These are phyloP conservation scores for Alternaria hordeiaustralica DNA, from an alignment of 2,329 filamentous ascomycete genomes.

Conservation along the genomic window DNA sequence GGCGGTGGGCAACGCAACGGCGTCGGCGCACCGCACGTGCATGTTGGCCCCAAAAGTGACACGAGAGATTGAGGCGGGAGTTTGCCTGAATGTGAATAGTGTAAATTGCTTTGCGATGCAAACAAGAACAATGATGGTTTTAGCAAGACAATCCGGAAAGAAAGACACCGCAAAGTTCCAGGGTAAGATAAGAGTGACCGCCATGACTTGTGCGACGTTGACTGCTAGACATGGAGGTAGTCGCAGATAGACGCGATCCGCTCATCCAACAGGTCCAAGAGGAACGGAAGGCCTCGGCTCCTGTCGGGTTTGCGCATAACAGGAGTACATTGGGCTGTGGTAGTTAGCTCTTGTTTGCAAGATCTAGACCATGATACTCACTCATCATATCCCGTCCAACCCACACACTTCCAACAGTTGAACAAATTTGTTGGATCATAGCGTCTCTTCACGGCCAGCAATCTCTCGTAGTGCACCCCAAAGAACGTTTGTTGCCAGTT, in stretches of 20 bases:
- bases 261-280: constrained; percentile 20
- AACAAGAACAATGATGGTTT: background rate
- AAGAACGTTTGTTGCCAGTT: constrained; percentile 47
- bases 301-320: constrained; percentile 33
- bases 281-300: constrained; percentile 31
- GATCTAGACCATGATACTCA: constrained; percentile 17
- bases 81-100: background rate
- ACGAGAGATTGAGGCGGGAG: background rate
- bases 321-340: constrained; percentile 38
- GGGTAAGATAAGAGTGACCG: background rate
- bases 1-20: background rate
- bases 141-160: background rate
- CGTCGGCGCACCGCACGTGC: background rate
- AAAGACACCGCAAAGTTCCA: background rate
- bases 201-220: background rate
- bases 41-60: background rate
- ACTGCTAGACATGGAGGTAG: background rate
- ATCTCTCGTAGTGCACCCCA: constrained; percentile 37
- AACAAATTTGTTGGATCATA: constrained; percentile 44
- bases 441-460: constrained; percentile 36
- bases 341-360: constrained; percentile 11
- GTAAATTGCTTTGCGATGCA: background rate
- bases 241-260: background rate
- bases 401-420: constrained; percentile 48
- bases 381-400: constrained; percentile 45